Conservation (phyloP, 106 monocot genomes). For the Platanthera zijinensis region DNA sequence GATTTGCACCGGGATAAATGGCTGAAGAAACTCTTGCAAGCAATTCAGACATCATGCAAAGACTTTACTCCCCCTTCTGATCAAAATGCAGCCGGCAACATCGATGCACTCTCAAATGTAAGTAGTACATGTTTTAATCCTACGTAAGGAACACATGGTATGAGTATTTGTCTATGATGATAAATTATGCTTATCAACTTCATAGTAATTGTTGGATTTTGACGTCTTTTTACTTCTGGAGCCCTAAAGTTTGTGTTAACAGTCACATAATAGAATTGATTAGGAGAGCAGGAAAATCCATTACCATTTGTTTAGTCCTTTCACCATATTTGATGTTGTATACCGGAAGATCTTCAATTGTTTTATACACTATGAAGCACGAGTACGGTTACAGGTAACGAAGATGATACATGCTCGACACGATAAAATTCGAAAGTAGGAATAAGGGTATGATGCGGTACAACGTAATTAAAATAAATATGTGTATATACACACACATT, state of each 20-base stretch:
- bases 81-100: slow-evolving; percentile 11
- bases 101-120: slow-evolving; percentile 25
- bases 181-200: neutral
- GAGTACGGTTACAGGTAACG: too few species aligned
- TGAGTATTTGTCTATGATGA: neutral
- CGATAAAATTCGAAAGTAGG: too few species aligned
- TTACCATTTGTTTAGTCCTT: too few species aligned
- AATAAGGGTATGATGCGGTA: too few species aligned
- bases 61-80: slow-evolving; percentile 11
- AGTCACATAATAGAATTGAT: neutral
- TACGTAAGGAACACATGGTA: neutral
- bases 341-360: too few species aligned
- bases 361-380: too few species aligned
- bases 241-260: neutral
- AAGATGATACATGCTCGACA: too few species aligned
- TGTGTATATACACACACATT: too few species aligned
- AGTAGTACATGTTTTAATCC: slow-evolving; percentile 11
- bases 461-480: too few species aligned
- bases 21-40: slow-evolving; percentile 80
- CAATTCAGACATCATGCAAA: slow-evolving; percentile 42
- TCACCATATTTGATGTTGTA: too few species aligned
- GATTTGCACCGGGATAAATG: slow-evolving; percentile 72
- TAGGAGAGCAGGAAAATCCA: too few species aligned
- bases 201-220: neutral
- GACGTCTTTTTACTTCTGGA: neutral